phyloP scores from a whole-genome alignment of 371 early-diverging fungal genomes.

The Gilbertella persicaria region DNA sequence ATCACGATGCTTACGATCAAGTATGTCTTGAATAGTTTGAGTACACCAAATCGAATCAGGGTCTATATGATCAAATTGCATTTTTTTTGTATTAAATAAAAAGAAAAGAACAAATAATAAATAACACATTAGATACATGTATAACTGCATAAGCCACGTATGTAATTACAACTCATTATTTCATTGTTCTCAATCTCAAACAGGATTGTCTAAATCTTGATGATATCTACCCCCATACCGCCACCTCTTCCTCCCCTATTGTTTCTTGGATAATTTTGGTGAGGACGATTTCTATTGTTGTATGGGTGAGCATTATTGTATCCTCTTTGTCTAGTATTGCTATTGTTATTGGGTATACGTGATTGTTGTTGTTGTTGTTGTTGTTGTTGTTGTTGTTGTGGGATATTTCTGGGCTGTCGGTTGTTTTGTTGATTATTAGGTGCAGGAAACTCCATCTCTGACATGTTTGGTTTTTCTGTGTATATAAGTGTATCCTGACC shows the following conservation, averaged over 20 bases:
- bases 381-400: neutral
- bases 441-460: constrained; percentile 21
- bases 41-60: constrained; percentile 9
- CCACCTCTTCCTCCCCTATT: constrained; percentile 1
- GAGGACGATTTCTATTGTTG: constrained; percentile 3
- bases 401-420: too few relatives aligned
- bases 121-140: neutral
- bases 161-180: neutral
- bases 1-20: constrained; percentile 16
- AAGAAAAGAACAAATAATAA: neutral
- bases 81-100: neutral
- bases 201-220: constrained; percentile 15
- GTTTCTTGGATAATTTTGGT: constrained; percentile 1
- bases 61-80: constrained; percentile 2
- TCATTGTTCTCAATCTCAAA: neutral
- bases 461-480: constrained; percentile 41
- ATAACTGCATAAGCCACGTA: neutral
- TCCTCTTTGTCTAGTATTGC: constrained; percentile 1
- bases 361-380: neutral
- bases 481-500: constrained; percentile 44
- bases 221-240: constrained; percentile 10
- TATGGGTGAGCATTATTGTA: constrained; percentile 1
- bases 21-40: constrained; percentile 15
- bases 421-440: constrained; percentile 4
- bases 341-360: constrained; percentile 1